Base-by-base conservation (phyloP, 1,284 basidiomycete genomes). In the Sutorius eximius region DNA sequence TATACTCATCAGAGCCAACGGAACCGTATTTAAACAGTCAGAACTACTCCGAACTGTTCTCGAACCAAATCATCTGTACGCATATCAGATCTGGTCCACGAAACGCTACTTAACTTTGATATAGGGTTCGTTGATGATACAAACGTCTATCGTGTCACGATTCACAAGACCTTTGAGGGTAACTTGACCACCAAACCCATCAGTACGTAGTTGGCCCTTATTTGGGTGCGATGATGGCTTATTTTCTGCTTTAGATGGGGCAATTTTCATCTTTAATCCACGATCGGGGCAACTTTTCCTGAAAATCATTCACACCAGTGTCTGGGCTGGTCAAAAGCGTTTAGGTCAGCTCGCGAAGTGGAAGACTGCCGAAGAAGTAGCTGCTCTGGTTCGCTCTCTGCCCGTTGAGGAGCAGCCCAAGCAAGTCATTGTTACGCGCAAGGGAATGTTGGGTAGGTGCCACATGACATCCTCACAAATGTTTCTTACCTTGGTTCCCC, bases 341-440 rank as follows among this genome's bases (percentile, higher is more conserved):
- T 85, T 99, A 43, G 97, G 97, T 61, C 97, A 99, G 75, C 82
- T 99, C 54, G 97, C 97, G 45, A 99, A 99, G 77, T 99, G 97
- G 97, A 98, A 98, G 80, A 98, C 95, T 15, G 97, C 97, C 15
- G 97, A 99, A 85, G 97, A 99, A 87, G 97, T 98, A 13, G 96
- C 97, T 20, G 97, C 97, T 1, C 77, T 99, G 62, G 91, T 99
- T 61, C 93, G 96, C 58, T 98, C 96, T 42, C 76, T 99, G 34
- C 97, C 97, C 15, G 95, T 99, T 44, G 95, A 99, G 78, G 97
- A 99, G 76, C 97, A 99, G 75, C 97, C 95, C 18, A 99, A 99
- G 76, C 95, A 98, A 71, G 94, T 99, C 62, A 99, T 99, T 62
- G 97, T 99, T 56, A 99, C 96, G 40, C 87, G 97, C 54, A 99